Evolutionary conservation across 352 stramenopile genomes (phyloP), one percentile per base, ranked within the genome.

Genomic region (Phytophthora fragariaefolia): DNA sequence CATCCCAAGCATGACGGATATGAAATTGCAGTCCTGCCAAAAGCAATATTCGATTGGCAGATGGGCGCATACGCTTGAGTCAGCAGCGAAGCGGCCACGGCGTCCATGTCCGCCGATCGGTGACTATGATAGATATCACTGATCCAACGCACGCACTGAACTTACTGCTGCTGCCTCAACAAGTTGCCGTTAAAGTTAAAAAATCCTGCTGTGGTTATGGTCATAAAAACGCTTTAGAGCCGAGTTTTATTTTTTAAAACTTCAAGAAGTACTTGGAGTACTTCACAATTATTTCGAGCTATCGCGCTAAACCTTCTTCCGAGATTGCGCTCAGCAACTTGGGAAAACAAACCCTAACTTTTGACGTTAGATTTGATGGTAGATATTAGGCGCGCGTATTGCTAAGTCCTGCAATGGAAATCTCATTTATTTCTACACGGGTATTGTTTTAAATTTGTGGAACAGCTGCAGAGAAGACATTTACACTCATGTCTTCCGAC

Each of bases 371-470:
- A 2, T 89, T 89, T 63, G 79, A 87, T 50, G 74, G 72, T 61
- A 50, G 18, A 4, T 36, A 36, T 12, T 12, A 36, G 12, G 30
- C 30, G 43, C 30, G 22, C 6, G 15, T 20, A 30, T 18, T 58
- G 15, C 8, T 42, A 36, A n/a, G 28, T 22, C 15, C 18, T 45
- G 4, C 18, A 15, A 15, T 46, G 13, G 34, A 8, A 45, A 20
- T 27, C 13, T 15, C 42, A 23, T 22, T 13, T 4, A 32, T 58
- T 32, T 32, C 15, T 18, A 12, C 32, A 3, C 43, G 82, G 78
- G 85, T 66, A 87, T 89, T 51, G 49, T 89, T 12, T 32, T 84
- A 24, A 87, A 87, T 49, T 66, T 84, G 2, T 89, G 80, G 80
- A 89, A 83, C 28, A 84, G 87, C 40, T 87, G 80, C 36, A 85